Evolutionary conservation across 139 green algal species (phyloP).

Genomic region (Protoeuglena noctilucae): DNA sequence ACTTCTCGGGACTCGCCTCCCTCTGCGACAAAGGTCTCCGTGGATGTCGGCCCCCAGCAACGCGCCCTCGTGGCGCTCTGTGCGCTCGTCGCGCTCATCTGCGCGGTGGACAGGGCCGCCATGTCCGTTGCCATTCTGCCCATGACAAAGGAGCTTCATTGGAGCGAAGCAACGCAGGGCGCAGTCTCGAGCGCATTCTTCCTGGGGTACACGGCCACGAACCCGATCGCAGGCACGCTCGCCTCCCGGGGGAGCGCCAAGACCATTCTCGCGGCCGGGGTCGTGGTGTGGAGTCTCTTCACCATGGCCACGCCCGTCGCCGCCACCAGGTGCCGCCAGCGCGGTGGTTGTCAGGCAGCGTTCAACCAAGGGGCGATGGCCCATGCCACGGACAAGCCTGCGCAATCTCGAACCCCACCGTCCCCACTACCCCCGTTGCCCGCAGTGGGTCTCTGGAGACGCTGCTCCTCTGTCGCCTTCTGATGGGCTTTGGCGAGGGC

Average conservation of each 20-base stretch:
- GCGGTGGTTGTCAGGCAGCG: constrained; percentile 20
- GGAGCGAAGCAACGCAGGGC: constrained; percentile 48
- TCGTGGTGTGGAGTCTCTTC: constrained; percentile 54
- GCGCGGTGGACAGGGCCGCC: constrained; percentile 49
- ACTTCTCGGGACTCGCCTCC: too few relatives aligned
- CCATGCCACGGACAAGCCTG: too few relatives aligned
- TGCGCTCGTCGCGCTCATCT: constrained; percentile 35
- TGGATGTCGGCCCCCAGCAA: too few relatives aligned
- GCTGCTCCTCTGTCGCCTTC: constrained; percentile 17
- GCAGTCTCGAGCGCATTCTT: constrained; percentile 47
- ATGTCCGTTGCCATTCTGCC: constrained; percentile 59
- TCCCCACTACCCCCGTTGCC: not conserved
- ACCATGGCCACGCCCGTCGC: constrained; percentile 51
- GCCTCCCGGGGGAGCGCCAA: constrained; percentile 33
- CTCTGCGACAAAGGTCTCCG: too few relatives aligned
- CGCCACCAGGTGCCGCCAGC: constrained; percentile 11
- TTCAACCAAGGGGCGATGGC: too few relatives aligned
- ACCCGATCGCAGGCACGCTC: constrained; percentile 24
- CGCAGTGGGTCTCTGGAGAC: not conserved
- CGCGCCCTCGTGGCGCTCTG: constrained; percentile 17
- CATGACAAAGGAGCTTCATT: constrained; percentile 44
- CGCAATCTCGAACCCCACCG: not conserved
- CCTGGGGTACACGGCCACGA: constrained; percentile 50
- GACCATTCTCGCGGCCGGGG: constrained; percentile 37
- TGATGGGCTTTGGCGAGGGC: constrained; percentile 64